Conservation (phyloP, 169 alveolate species). For the Plasmodium billcollinsi region DNA sequence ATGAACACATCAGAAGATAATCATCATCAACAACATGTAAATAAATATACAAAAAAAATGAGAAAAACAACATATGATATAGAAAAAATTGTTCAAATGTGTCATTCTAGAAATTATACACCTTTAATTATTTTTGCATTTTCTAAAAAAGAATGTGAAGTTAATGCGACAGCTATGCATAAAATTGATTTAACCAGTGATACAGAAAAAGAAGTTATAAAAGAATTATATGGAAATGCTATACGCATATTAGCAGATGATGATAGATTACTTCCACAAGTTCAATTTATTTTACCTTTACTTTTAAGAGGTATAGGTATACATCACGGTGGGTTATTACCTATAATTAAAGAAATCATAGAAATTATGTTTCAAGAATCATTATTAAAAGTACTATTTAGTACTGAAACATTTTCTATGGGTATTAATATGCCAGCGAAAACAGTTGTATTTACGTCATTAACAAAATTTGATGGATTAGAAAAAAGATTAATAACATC, state of each 20-base stretch:
- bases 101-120: constrained; percentile 92
- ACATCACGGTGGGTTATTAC: constrained; percentile 98
- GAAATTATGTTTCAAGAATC: constrained; percentile 98
- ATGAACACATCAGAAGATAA: constrained; percentile 83
- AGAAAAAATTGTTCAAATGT: constrained; percentile 94
- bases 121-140: constrained; percentile 98
- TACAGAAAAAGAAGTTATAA: constrained; percentile 93
- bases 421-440: constrained; percentile 99
- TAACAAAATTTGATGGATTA: constrained; percentile 96
- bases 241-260: constrained; percentile 97
- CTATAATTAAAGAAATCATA: constrained; percentile 97
- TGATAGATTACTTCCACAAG: constrained; percentile 95
- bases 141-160: constrained; percentile 97
- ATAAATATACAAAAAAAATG: constrained; percentile 74
- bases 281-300: constrained; percentile 93
- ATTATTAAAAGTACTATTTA: constrained; percentile 94
- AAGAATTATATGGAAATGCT: constrained; percentile 96
- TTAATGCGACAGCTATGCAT: constrained; percentile 93
- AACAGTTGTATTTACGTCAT: constrained; percentile 97
- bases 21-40: constrained; percentile 58
- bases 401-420: constrained; percentile 98
- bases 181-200: constrained; percentile 86
- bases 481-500: constrained; percentile 94
- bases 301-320: constrained; percentile 97
- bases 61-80: constrained; percentile 87